Evolutionary conservation across 331 rosid genomes (phyloP).

Genomic region (Acacia pycnantha): DNA sequence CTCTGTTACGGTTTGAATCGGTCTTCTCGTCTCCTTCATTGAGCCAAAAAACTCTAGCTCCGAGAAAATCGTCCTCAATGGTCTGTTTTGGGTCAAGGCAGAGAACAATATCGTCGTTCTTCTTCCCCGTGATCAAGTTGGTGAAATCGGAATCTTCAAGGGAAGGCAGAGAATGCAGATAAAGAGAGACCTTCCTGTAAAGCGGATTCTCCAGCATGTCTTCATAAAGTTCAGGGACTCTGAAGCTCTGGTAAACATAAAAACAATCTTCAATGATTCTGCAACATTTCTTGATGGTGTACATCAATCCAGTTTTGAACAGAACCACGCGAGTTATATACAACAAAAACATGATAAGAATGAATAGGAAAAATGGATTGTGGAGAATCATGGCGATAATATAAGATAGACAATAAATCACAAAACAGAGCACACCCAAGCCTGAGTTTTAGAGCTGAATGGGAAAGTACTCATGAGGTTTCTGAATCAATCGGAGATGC

Average conservation of each 20-base stretch:
- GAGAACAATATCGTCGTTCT: slow-evolving; percentile 61
- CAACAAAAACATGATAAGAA: neutral
- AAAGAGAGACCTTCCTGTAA: slow-evolving; percentile 50
- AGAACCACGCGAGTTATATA: slow-evolving; percentile 48
- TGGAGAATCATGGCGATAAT: slow-evolving; percentile 33
- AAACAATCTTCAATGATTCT: slow-evolving; percentile 49
- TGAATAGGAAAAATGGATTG: slow-evolving; percentile 22
- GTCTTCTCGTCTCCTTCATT: slow-evolving; percentile 14
- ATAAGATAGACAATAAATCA: neutral
- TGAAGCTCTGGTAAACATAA: slow-evolving; percentile 71
- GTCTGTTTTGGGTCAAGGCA: slow-evolving; percentile 50
- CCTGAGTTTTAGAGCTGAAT: neutral
- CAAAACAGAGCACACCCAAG: neutral
- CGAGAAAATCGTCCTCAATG: slow-evolving; percentile 66
- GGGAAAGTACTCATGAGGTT: neutral
- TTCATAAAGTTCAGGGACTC: slow-evolving; percentile 69
- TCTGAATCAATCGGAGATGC: neutral
- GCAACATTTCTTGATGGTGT: slow-evolving; percentile 42
- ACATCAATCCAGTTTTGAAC: slow-evolving; percentile 65
- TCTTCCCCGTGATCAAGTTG: slow-evolving; percentile 59
- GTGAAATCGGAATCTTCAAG: slow-evolving; percentile 66
- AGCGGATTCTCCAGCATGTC: slow-evolving; percentile 56
- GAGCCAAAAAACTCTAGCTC: slow-evolving; percentile 63
- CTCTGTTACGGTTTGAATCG: slow-evolving; percentile 16
- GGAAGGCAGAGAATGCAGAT: slow-evolving; percentile 62